Evolutionary conservation across 2,329 filamentous ascomycete species (phyloP), one percentile per base, ranked within the genome.

Genomic region (Cordyceps cateniannulata): DNA sequence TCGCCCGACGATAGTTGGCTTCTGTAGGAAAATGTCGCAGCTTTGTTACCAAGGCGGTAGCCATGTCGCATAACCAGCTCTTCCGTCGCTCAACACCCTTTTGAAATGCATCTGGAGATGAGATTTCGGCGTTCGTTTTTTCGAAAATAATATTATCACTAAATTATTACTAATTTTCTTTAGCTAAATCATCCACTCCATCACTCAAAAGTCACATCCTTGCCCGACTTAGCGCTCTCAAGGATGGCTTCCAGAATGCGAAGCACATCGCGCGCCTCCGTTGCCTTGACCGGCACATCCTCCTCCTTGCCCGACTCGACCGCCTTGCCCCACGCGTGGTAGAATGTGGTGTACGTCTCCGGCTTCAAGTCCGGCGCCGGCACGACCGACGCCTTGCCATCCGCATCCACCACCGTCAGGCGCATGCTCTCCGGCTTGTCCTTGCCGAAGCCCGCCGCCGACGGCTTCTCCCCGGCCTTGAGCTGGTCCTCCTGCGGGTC

Each of bases 401-500:
- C 78, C 3, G 73, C 76, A 9, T 78, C 76, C 2, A 87, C 71
- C 5, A 83, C 76, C 8, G 84, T 83, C 64, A 92, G 72, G 62
- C 70, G 81, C 64, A 87, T 86, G 59, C 84, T 81, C 65, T 79
- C 78, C 44, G 82, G 78, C 10, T 79, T 76, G 67, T 93, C 90
- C 44, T 81, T 71, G 2, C 87, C 90, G 68, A 90, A 93, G 3
- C 76, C 81, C 3, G 78, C 70, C 60, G 90, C 85, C 0, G 80
- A 79, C 7, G 85, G 85, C 70, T 79, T 81, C 66, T 83, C 72
- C 9, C 89, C 89, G 2, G 75, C 78, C 71, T 83, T 83, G 58
- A 93, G 80, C 71, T 91, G 88, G 60, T 86, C 84, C 75, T 95
- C 90, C 73, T 93, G 90, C 1, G 85, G 77, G 70, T 95, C 90